These are phyloP conservation scores for Clathrospora elynae DNA, from an alignment of 2,329 filamentous ascomycete genomes.

Conservation along the genomic window DNA sequence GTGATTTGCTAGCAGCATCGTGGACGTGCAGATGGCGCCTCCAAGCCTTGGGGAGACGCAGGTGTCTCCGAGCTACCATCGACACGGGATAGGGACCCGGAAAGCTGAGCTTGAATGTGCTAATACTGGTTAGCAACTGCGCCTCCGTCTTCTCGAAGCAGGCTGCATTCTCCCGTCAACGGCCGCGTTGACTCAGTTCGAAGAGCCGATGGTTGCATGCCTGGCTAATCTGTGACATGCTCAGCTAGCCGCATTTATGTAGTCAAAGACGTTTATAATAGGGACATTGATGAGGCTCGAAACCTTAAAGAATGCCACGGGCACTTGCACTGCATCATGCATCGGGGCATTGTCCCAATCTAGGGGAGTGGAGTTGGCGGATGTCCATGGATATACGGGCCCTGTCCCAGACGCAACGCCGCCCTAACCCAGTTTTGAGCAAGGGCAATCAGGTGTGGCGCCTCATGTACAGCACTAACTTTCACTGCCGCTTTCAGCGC, in stretches of 20 bases:
- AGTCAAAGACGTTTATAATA: conserved; percentile 21
- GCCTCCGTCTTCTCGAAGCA: conserved; percentile 34
- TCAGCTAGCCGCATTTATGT: conserved; percentile 31
- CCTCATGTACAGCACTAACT: conserved; percentile 22
- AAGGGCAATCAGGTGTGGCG: conserved; percentile 36
- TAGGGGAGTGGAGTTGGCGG: conserved; percentile 24
- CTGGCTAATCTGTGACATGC: conserved; percentile 28
- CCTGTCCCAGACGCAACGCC: conserved; percentile 39
- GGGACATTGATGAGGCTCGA: conserved; percentile 42
- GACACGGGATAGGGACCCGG: conserved; percentile 20
- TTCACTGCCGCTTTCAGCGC: conserved; percentile 27
- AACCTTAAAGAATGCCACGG: conserved; percentile 30
- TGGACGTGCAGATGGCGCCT: conserved; percentile 13
- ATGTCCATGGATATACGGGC: conserved; percentile 27
- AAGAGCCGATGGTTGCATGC: conserved; percentile 24
- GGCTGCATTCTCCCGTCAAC: conserved; percentile 26
- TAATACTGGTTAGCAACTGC: conserved; percentile 22
- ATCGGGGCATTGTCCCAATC: conserved; percentile 42
- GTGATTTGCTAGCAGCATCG: conserved; percentile 14
- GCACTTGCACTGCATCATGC: conserved; percentile 35
- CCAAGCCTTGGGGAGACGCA: conserved; percentile 16
- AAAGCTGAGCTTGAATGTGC: conserved; percentile 5
- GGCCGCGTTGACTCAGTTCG: conserved; percentile 21
- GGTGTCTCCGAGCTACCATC: conserved; percentile 14
- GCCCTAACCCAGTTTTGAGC: conserved; percentile 30